Percentiles rank a stretch among this genome's conserved stretches.
phyloP scores from a whole-genome alignment of 1,284 basidiomycete genomes.

The Apiotrichum akiyoshidainum region DNA sequence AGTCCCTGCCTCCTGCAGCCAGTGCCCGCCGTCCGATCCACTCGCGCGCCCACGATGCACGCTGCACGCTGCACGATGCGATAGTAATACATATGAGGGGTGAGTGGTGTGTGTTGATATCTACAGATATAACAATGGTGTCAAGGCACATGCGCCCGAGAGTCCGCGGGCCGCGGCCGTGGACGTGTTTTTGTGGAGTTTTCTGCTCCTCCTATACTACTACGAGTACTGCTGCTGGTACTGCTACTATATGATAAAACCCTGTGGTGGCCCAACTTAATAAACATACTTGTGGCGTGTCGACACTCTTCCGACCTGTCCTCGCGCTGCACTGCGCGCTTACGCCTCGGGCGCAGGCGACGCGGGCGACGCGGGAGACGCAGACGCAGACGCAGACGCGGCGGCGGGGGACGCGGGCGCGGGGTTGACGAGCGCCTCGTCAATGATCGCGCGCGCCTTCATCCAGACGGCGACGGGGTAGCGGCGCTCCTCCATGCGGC shows the following conservation, averaged over 20 bases:
- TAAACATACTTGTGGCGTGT: no score
- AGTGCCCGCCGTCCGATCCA: no score
- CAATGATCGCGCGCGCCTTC: conserved; percentile 34
- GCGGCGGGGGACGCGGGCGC: not conserved
- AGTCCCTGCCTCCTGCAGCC: no score
- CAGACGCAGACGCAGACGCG: not conserved
- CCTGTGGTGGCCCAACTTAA: no score
- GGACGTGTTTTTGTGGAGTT: not conserved
- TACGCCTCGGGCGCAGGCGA: not conserved
- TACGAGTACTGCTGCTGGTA: no score
- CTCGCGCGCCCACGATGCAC: no score
- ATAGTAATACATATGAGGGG: not conserved
- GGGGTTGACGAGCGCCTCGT: conserved; percentile 21
- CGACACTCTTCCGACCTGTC: no score
- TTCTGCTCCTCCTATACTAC: no score
- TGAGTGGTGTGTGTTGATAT: not conserved
- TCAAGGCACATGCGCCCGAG: not conserved
- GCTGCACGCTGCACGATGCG: not conserved
- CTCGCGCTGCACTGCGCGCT: no score
- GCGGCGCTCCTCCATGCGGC: conserved; percentile 64
- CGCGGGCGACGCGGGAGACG: no score
- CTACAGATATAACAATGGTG: not conserved
- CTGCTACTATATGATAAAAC: no score
- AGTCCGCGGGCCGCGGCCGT: no score
- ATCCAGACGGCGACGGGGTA: conserved; percentile 47